These are phyloP conservation scores for Exserohilum rostratum DNA, from an alignment of 2,329 filamentous ascomycete genomes.

Conservation along the genomic window DNA sequence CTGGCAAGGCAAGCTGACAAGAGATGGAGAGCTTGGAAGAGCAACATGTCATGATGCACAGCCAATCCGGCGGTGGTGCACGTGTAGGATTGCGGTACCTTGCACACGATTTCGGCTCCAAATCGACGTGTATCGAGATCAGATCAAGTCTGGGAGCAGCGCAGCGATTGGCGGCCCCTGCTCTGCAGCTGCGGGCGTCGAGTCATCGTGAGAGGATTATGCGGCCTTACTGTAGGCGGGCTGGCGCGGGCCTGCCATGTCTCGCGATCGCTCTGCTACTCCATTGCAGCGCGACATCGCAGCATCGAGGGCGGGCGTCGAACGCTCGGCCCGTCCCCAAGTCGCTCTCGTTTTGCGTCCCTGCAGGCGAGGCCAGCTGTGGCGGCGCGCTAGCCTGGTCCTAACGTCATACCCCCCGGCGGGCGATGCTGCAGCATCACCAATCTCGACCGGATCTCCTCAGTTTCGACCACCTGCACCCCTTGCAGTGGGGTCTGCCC, in stretches of 20 bases:
- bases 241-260: constrained; percentile 17
- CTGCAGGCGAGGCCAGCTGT: constrained; percentile 29
- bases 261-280: constrained; percentile 36
- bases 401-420: constrained; percentile 27
- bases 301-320: constrained; percentile 9
- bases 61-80: constrained; percentile 5
- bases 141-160: constrained; percentile 8
- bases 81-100: constrained; percentile 10
- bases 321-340: constrained; percentile 30
- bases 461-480: constrained; percentile 31
- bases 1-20: too few species aligned
- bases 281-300: constrained; percentile 40
- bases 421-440: constrained; percentile 29
- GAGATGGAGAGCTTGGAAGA: constrained; percentile 8
- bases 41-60: constrained; percentile 4
- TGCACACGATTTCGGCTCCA: constrained; percentile 25
- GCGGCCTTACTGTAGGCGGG: constrained; percentile 19
- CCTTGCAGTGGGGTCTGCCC: constrained; percentile 23
- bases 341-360: constrained; percentile 25
- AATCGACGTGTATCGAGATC: constrained; percentile 22
- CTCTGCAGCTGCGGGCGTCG: constrained; percentile 10
- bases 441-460: constrained; percentile 36
- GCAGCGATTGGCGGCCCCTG: constrained; percentile 21
- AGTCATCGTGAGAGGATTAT: constrained; percentile 21
- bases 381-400: constrained; percentile 14